Evolutionary conservation across 2,329 filamentous ascomycete genomes (phyloP).

Genomic region (Ceratocystis destructans): DNA sequence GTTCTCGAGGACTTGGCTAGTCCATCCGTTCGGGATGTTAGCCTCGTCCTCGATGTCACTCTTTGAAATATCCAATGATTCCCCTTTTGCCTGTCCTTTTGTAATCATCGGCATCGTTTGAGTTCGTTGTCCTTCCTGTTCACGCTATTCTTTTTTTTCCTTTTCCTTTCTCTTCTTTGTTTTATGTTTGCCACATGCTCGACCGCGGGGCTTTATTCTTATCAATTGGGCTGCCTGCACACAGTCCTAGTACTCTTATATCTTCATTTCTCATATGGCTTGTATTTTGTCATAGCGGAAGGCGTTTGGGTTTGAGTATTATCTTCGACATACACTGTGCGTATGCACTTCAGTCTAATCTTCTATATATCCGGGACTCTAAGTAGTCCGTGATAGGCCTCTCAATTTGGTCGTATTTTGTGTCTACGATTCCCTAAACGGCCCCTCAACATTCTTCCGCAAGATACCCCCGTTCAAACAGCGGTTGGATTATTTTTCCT

Average conservation of each 20-base stretch:
- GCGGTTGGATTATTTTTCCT: neutral
- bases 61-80: slow-evolving; percentile 35
- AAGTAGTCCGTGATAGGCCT: slow-evolving; percentile 4
- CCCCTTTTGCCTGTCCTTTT: slow-evolving; percentile 24
- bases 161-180: slow-evolving; percentile 23
- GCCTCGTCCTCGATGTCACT: slow-evolving; percentile 88
- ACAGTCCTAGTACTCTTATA: slow-evolving; percentile 11
- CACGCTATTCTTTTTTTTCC: slow-evolving; percentile 21
- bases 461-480: slow-evolving; percentile 3
- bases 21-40: slow-evolving; percentile 82
- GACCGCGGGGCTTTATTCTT: slow-evolving; percentile 4
- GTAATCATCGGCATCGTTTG: slow-evolving; percentile 17
- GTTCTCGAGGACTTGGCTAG: slow-evolving; percentile 94
- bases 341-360: slow-evolving; percentile 39
- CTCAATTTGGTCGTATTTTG: neutral
- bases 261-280: slow-evolving; percentile 20
- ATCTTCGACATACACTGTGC: slow-evolving; percentile 33
- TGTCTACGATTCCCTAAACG: neutral
- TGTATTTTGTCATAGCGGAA: slow-evolving; percentile 37
- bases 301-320: slow-evolving; percentile 40
- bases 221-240: neutral
- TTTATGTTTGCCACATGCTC: slow-evolving; percentile 20
- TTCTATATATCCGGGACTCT: slow-evolving; percentile 29
- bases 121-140: slow-evolving; percentile 23
- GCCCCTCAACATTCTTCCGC: neutral